Evolutionary conservation across 2,329 filamentous ascomycete species (phyloP), one percentile per base, ranked within the genome.

Genomic region (Rutstroemia sydowiana): DNA sequence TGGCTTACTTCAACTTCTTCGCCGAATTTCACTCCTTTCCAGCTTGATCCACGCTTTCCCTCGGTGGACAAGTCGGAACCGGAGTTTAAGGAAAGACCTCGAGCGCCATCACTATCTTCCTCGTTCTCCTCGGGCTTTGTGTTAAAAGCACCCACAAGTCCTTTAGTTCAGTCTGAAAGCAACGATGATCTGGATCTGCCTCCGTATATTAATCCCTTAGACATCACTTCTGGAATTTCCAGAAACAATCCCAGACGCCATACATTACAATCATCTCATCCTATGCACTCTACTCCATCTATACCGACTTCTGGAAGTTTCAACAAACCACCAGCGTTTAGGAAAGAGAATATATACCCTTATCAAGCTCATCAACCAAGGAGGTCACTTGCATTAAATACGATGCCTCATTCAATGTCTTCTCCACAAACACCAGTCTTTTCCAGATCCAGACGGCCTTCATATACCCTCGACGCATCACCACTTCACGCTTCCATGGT

Each of bases 401-500:
- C 78, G 54, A 68, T 73, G 66, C 59, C 74, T 62, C 58, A 64
- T 59, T 28, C 61, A 55, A 52, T 66, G 34, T 54, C 69, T 3
- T 73, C 74, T 20, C 73, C 79, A 14, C 75, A 78, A 46, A 75
- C 75, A 5, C 74, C 78, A 1, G 69, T 70, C 0, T 69, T 76
- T 41, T 63, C 77, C 8, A 74, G 77, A 3, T 73, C 81, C 2
- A 77, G 89, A 40, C 73, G 79, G 8, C 83, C 85, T 0, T 96
- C 91, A 0, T 73, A 88, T 42, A 77, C 80, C 14, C 82, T 85
- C 0, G 91, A 95, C 42, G 72, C 75, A 2, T 89, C 88, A 2
- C 85, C 88, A 3, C 73, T 93, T 26, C 87, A 92, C 52, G 91
- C 92, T 8, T 91, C 91, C 3, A 95, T 98, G 87, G 92, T 97